phyloP scores from a whole-genome alignment of 768 basidiomycete genomes.

The Termitomyces heimii region DNA sequence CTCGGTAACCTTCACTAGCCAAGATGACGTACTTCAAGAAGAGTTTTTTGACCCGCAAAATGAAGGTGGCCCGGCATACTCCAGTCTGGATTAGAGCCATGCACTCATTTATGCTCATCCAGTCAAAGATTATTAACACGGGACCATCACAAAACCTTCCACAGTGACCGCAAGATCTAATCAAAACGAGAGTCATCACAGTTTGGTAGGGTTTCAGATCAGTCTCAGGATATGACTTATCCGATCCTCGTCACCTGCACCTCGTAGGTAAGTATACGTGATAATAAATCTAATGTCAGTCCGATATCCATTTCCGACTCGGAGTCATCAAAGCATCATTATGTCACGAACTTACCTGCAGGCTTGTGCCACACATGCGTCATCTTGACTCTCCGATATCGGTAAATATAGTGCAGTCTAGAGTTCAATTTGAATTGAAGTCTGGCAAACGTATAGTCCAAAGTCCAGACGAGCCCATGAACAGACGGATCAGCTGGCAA shows the following conservation, averaged over 20 bases:
- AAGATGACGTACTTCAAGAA: no score
- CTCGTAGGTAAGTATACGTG: not conserved
- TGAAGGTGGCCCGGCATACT: no score
- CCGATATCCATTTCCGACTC: not conserved
- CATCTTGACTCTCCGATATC: not conserved
- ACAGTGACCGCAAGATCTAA: not conserved
- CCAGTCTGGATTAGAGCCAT: not conserved
- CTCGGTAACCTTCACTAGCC: not conserved
- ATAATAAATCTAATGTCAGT: not conserved
- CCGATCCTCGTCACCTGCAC: not conserved
- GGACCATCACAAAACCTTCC: not conserved
- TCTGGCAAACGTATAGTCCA: not conserved
- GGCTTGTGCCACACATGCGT: not conserved
- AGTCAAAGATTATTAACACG: not conserved
- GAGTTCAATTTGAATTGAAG: constrained; percentile 1
- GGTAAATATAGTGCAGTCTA: not conserved
- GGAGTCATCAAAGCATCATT: not conserved
- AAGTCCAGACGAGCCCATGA: not conserved
- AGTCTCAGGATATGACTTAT: no score
- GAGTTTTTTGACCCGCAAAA: not conserved
- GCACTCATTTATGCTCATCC: not conserved
- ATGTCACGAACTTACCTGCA: not conserved
- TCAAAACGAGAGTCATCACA: not conserved
- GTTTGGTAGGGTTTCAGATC: not conserved
- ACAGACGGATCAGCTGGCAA: not conserved